phyloP scores from a whole-genome alignment of 2,329 filamentous ascomycete species.

The Fusarium fujikuroi region DNA sequence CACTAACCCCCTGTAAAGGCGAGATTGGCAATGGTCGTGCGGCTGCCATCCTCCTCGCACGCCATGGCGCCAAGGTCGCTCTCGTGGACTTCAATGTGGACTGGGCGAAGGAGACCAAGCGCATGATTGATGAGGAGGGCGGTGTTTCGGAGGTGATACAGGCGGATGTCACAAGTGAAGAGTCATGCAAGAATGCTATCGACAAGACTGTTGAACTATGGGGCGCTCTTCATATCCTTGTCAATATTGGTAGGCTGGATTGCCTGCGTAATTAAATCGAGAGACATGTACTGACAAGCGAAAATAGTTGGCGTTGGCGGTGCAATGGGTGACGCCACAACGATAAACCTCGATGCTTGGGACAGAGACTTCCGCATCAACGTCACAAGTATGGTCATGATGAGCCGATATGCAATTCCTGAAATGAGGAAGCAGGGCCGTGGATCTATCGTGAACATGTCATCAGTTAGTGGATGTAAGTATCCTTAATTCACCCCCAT shows the following conservation, averaged over 20 bases:
- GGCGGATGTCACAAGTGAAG: constrained; percentile 1
- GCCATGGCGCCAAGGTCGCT: constrained; percentile 1
- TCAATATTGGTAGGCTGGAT: constrained; percentile 1
- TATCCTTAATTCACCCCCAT: neutral
- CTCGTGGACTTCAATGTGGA: constrained; percentile 3
- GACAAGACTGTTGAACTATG: neutral
- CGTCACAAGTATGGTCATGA: constrained; percentile 13
- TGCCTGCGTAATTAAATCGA: neutral
- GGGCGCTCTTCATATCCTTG: constrained; percentile 8
- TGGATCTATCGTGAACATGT: constrained; percentile 6
- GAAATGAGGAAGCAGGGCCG: constrained; percentile 11
- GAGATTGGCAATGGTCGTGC: constrained; percentile 9
- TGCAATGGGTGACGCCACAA: constrained; percentile 1
- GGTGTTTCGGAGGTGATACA: constrained; percentile 7
- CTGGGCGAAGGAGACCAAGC: constrained; percentile 4
- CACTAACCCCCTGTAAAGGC: neutral
- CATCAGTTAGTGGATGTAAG: constrained; percentile 4
- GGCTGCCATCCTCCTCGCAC: constrained; percentile 3
- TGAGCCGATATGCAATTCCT: constrained; percentile 3
- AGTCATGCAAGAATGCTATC: constrained; percentile 8
- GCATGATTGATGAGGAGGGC: constrained; percentile 7
- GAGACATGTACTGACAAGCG: neutral
- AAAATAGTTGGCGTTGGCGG: neutral
- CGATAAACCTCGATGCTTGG: constrained; percentile 8
- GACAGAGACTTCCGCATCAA: constrained; percentile 10